Evolutionary conservation across 2,329 filamentous ascomycete genomes (phyloP).

Genomic region (Diaporthe caulivora): DNA sequence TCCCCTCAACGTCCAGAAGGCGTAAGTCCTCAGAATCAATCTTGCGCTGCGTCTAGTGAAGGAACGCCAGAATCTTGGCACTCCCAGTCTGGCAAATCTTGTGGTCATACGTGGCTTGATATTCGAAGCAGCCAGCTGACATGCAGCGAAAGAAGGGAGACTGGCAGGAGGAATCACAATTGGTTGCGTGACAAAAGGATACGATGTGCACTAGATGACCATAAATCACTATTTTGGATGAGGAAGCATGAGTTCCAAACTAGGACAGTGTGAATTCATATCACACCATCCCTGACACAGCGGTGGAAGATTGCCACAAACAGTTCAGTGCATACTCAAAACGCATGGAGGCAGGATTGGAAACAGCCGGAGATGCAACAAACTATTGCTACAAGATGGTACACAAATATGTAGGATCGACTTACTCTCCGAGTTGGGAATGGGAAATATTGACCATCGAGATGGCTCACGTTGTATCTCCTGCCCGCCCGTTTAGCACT

Average conservation of each 20-base stretch:
- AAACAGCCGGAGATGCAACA: no score
- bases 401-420: accelerated
- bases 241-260: neutral
- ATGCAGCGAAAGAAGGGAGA: neutral
- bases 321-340: no score
- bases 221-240: neutral
- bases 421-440: neutral
- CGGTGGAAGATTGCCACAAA: no score
- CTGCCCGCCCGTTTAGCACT: neutral
- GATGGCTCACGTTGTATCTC: neutral
- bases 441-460: neutral
- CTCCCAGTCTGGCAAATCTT: neutral
- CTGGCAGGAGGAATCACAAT: neutral
- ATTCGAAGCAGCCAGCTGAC: neutral
- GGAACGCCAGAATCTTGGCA: neutral
- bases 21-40: neutral
- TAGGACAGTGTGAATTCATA: no score
- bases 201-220: neutral
- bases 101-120: neutral
- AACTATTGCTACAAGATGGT: no score
- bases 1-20: neutral
- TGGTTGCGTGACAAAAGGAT: neutral
- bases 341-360: no score
- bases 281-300: no score
- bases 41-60: neutral